Evolutionary conservation across 225 moss, liverwort and hornwort genomes (phyloP), one percentile per base, ranked within the genome.

Genomic region (Asterella californica): DNA sequence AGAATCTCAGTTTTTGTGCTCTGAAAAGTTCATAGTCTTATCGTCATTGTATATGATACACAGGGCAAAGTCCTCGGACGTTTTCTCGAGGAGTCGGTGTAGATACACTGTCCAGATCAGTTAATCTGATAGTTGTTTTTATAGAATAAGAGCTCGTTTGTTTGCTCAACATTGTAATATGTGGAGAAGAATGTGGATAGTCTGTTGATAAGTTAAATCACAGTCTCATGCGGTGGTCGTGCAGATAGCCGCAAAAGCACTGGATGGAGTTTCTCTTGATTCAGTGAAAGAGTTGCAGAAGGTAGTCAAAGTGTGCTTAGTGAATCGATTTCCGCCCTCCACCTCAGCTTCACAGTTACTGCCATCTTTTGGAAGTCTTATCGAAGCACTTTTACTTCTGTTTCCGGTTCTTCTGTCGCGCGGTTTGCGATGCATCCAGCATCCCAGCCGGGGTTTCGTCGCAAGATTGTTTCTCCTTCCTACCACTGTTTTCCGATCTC

Each of bases 391-490:
- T 48, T 80, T 99, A 77, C 89, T 95, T 52, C 80, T 99, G 65
- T 99, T 95, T 83, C 95, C 99, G 11, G 86, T 90, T 57, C 93
- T 99, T 78, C 75, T 99, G 75, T 99, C 99, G 57, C 92, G 99
- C 84, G 92, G 95, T 77, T 87, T 99, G 83, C 95, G 95, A 92
- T 87, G 90, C 87, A 79, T 32, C 53, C 19, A 14, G 53, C 52
- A 22, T n/a, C 24, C n/a, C 2, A 57, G 22, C 21, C 36, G 11
- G 15, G 17, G 5, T 19, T 34, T 18, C 67, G 19, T 57, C 47
- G 22, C n/a, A 7, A 46, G n/a, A 10, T 47, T 48, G 46, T 4
- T 46, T 8, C 46, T 48, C 32, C 10, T 5, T 47, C 21, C 71
- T 10, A 4, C 5, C 52, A 50, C 47, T 74, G 49, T 52, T 48